Evolutionary conservation across 768 basidiomycete species (phyloP).

Genomic region (Sarcomyxa edulis): DNA sequence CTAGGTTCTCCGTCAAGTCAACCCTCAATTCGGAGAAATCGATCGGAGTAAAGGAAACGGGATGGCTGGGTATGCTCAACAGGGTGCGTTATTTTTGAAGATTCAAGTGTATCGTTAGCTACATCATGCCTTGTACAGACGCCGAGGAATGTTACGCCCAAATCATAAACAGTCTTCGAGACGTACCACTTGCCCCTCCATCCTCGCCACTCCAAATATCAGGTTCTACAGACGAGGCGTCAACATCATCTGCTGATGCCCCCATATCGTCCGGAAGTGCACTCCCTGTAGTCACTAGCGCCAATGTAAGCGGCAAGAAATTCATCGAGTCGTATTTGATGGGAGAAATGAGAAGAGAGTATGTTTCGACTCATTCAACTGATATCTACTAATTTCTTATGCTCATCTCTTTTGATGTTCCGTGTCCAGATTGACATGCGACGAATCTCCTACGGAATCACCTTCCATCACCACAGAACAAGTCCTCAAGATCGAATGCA

Average conservation of each 20-base stretch:
- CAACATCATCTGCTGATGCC: slow-evolving; percentile 15
- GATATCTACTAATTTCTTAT: neutral
- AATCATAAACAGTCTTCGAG: slow-evolving; percentile 65
- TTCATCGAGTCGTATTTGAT: slow-evolving; percentile 82
- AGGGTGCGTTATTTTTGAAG: slow-evolving; percentile 33
- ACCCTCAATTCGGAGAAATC: slow-evolving; percentile 89
- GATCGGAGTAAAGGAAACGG: slow-evolving; percentile 32
- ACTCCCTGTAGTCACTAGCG: no score
- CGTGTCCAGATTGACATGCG: slow-evolving; percentile 60
- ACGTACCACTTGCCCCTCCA: slow-evolving; percentile 39
- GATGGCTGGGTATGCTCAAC: slow-evolving; percentile 68
- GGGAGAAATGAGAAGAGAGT: slow-evolving; percentile 74
- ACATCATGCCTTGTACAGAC: slow-evolving; percentile 46
- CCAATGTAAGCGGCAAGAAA: slow-evolving; percentile 28
- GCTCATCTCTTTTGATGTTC: slow-evolving; percentile 1
- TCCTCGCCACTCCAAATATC: slow-evolving; percentile 27
- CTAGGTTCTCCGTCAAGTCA: slow-evolving; percentile 31
- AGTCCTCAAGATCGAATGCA: slow-evolving; percentile 88
- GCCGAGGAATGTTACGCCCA: slow-evolving; percentile 88
- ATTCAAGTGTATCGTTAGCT: neutral
- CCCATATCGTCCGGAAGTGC: no score
- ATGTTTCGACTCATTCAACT: slow-evolving; percentile 10
- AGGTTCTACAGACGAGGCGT: slow-evolving; percentile 13
- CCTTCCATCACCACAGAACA: slow-evolving; percentile 59
- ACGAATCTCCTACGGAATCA: slow-evolving; percentile 79